Evolutionary conservation across 2,329 filamentous ascomycete species (phyloP), one percentile per base, ranked within the genome.

Genomic region (Blastomyces percursus): DNA sequence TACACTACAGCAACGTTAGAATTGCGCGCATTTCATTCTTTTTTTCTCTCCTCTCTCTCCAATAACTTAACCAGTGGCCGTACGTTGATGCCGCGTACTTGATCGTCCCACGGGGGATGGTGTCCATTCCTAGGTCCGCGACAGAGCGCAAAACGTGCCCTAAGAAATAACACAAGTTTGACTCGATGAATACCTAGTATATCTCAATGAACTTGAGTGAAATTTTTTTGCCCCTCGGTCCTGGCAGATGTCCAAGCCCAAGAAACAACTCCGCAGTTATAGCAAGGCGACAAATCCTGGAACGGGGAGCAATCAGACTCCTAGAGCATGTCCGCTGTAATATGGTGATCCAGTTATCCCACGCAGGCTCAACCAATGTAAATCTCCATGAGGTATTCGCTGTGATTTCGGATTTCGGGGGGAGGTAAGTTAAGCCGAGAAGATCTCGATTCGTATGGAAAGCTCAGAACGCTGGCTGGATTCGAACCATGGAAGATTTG

Each of bases 1-100:
- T 57, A 67, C 64, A 61, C 74, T 74, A 63, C 21, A 62, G 8
- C 32, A 9, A 46, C 8, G 24, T 59, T 30, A 59, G 40, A 32
- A 56, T 24, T n/a, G 12, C 2, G 40, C 2, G 30, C 19, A 21
- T 40, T 40, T 56, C 32, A 7, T 9, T 35, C 11, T 35, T 1
- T 2, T 12, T 14, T 8, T 40, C 21, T 30, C 2, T 30, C 27
- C 27, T 30, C 27, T 30, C 30, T 11, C 30, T 19, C 14, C 5
- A 32, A 5, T 19, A 52, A 35, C 51, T 19, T 19, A 52, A 35
- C 51, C 30, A 12, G 27, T 27, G 16, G 27, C 27, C 51, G n/a
- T 44, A 59, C 56, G 40, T 59, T 59, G 56, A 59, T 30, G 56
- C 40, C 9, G 24, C 32, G 7, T 46, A 46, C 14, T 46, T 44